These are phyloP conservation scores for Chiua virens DNA, from an alignment of 768 basidiomycete genomes.

Conservation along the genomic window DNA sequence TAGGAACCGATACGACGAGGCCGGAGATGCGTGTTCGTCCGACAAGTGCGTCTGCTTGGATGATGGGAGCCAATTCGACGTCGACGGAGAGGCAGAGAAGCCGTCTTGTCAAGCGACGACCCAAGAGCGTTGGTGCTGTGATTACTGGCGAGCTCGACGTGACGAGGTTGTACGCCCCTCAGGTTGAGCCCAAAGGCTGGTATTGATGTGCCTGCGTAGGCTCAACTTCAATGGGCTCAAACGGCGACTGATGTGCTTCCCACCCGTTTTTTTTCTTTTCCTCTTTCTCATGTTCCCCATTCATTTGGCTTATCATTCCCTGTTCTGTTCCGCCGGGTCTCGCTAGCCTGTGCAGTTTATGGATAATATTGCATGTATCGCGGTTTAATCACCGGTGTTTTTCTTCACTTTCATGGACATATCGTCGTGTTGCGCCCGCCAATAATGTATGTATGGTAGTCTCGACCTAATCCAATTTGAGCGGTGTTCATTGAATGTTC, in stretches of 20 bases:
- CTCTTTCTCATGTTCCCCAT: neutral
- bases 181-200: neutral
- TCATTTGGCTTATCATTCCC: neutral
- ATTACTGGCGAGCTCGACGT: neutral
- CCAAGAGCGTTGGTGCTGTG: neutral
- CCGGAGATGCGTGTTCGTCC: slow-evolving; percentile 3
- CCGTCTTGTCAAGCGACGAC: slow-evolving; percentile 11
- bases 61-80: neutral
- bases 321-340: no score
- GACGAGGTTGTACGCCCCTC: neutral
- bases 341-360: neutral
- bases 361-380: slow-evolving; percentile 2
- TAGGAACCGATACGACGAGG: neutral
- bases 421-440: neutral
- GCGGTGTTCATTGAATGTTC: neutral
- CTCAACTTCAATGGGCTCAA: no score
- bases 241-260: neutral
- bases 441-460: neutral
- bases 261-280: slow-evolving; percentile 3
- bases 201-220: neutral
- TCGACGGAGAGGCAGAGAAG: slow-evolving; percentile 1
- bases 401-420: no score
- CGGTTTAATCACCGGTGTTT: slow-evolving; percentile 19
- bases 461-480: neutral
- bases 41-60: neutral